Conservation (phyloP, 495 filamentous ascomycete genomes). For the Acidomyces sp. region DNA sequence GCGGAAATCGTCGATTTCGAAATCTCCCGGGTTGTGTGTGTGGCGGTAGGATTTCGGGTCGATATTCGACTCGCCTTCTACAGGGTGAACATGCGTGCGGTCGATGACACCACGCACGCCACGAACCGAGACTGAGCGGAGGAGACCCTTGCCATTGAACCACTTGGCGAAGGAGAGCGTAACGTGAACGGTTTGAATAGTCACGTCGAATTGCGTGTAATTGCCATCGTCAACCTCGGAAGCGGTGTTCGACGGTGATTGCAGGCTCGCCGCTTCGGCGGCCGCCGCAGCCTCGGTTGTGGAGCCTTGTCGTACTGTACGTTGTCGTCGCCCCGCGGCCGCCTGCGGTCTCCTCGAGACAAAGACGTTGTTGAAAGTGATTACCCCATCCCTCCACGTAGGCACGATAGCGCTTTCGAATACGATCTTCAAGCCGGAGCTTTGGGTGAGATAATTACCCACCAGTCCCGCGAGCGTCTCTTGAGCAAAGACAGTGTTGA, state of each 20-base stretch:
- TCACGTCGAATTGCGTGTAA: slow-evolving; percentile 94
- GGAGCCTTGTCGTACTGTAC: slow-evolving; percentile 85
- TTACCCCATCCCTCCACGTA: slow-evolving; percentile 84
- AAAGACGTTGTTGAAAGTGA: slow-evolving; percentile 93
- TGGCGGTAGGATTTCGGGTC: slow-evolving; percentile 82
- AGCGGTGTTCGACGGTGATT: slow-evolving; percentile 23
- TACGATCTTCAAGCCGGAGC: slow-evolving; percentile 86
- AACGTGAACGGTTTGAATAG: slow-evolving; percentile 89
- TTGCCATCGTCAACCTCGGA: slow-evolving; percentile 56
- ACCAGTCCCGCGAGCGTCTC: slow-evolving; percentile 89
- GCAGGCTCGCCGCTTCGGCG: slow-evolving; percentile 51
- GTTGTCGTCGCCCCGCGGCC: slow-evolving; percentile 34
- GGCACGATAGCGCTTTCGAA: slow-evolving; percentile 98
- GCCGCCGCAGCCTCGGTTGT: slow-evolving; percentile 73
- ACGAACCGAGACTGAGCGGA: slow-evolving; percentile 84
- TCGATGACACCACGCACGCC: slow-evolving; percentile 95
- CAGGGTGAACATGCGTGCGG: slow-evolving; percentile 64
- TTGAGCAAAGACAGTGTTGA: slow-evolving; percentile 95
- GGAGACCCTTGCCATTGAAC: slow-evolving; percentile 89
- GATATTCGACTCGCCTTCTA: slow-evolving; percentile 47
- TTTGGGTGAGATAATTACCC: slow-evolving; percentile 89
- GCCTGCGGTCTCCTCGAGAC: slow-evolving; percentile 85
- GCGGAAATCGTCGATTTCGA: slow-evolving; percentile 92
- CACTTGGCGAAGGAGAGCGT: slow-evolving; percentile 95
- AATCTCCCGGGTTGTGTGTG: slow-evolving; percentile 82